Conservation (phyloP, 1,284 basidiomycete genomes). For the Trichosporon faecale region DNA sequence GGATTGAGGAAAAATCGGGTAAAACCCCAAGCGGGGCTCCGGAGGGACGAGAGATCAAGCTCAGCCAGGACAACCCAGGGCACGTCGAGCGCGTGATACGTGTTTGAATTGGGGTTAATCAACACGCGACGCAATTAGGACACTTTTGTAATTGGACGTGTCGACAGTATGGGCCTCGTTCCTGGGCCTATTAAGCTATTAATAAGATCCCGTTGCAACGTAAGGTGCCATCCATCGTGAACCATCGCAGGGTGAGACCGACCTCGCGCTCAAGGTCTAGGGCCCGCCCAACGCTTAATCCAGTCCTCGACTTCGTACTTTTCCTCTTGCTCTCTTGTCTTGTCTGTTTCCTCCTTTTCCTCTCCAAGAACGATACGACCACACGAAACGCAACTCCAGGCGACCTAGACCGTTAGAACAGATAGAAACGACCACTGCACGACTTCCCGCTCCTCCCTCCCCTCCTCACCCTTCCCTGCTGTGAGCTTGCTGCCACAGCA, state of each 20-base stretch:
- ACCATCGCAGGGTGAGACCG: not conserved
- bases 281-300: not conserved
- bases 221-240: slow-evolving; percentile 4
- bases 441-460: not conserved
- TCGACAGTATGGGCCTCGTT: not conserved
- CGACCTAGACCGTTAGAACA: not conserved
- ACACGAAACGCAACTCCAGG: not conserved
- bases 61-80: not conserved
- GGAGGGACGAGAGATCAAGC: not conserved
- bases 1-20: slow-evolving; percentile 7
- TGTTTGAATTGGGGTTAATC: not conserved
- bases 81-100: not conserved
- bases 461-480: not conserved
- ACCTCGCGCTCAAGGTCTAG: not conserved
- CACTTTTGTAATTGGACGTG: slow-evolving; percentile 5
- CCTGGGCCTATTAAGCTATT: not conserved
- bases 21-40: not conserved
- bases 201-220: slow-evolving; percentile 1
- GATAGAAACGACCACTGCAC: slow-evolving; percentile 1
- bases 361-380: not conserved
- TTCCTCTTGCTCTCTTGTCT: not conserved
- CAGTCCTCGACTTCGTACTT: not conserved
- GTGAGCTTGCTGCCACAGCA: not conserved
- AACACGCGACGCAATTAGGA: not conserved
- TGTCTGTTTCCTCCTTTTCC: not conserved